phyloP scores from a whole-genome alignment of 1,284 basidiomycete genomes.

The Cystobasidium sp. region DNA sequence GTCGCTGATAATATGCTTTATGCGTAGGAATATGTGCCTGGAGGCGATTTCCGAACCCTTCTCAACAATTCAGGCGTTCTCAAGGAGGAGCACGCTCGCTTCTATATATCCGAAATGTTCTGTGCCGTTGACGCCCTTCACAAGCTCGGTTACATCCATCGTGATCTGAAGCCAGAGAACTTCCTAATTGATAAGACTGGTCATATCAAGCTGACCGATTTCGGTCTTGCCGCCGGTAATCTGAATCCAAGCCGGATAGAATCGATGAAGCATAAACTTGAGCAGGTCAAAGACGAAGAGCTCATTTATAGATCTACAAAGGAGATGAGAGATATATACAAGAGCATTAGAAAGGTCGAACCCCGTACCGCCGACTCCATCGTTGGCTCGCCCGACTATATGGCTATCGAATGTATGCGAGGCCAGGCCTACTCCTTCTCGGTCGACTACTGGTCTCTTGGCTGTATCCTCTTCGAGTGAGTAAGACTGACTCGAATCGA shows the following conservation, averaged over 20 bases:
- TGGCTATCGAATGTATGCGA: conserved; percentile 67
- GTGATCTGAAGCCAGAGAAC: conserved; percentile 98
- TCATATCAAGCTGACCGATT: conserved; percentile 98
- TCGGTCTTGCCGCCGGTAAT: conserved; percentile 94
- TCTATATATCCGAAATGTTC: conserved; percentile 97
- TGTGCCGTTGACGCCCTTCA: conserved; percentile 86
- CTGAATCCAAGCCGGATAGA: conserved; percentile 95
- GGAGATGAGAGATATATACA: conserved; percentile 92
- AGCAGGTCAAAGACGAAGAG: conserved; percentile 93
- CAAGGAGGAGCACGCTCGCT: conserved; percentile 91
- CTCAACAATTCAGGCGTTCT: conserved; percentile 95
- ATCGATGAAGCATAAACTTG: conserved; percentile 90
- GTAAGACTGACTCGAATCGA: conserved; percentile 7
- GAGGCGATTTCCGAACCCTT: conserved; percentile 91
- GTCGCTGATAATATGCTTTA: not conserved
- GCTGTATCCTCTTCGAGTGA: conserved; percentile 88
- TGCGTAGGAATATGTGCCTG: conserved; percentile 83
- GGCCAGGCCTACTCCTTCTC: conserved; percentile 93
- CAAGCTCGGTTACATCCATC: conserved; percentile 94
- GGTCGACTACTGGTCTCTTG: conserved; percentile 98
- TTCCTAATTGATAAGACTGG: conserved; percentile 94
- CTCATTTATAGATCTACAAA: conserved; percentile 89
- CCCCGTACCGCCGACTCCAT: conserved; percentile 96
- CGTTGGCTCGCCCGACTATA: conserved; percentile 96
- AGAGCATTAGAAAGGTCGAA: conserved; percentile 86